Evolutionary conservation across 495 filamentous ascomycete species (phyloP).

Genomic region (Hyaloscypha bicolor): DNA sequence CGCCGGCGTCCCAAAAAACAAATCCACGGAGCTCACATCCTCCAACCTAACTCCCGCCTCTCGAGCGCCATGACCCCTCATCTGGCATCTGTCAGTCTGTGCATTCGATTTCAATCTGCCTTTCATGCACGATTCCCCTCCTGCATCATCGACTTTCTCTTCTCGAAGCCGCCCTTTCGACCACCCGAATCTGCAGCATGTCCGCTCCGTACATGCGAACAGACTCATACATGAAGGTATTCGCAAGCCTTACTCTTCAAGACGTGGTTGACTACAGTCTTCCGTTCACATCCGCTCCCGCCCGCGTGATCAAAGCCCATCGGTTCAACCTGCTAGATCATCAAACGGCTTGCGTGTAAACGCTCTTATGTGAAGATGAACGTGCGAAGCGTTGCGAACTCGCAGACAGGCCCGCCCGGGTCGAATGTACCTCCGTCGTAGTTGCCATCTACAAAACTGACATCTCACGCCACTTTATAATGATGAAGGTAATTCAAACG

Average conservation of each 20-base stretch:
- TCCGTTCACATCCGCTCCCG: background rate
- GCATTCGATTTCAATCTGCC: background rate
- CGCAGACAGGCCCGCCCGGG: no score
- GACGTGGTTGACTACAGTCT: background rate
- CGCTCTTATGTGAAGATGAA: background rate
- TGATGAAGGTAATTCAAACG: no score
- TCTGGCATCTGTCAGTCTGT: background rate
- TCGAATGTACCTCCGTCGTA: no score
- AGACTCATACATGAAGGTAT: background rate
- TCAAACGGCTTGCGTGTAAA: background rate
- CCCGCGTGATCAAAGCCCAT: background rate
- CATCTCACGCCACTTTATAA: no score
- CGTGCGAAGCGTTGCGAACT: no score
- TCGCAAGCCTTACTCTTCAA: background rate
- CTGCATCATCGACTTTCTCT: background rate
- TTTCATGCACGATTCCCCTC: background rate
- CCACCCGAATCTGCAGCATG: background rate
- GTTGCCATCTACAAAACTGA: no score
- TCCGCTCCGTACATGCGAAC: background rate
- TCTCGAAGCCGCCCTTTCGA: background rate
- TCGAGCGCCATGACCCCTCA: background rate
- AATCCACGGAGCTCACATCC: background rate
- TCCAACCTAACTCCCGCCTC: background rate
- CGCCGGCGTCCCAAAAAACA: background rate
- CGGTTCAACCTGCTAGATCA: background rate